phyloP scores from a whole-genome alignment of 2,329 filamentous ascomycete genomes.

The Macrophomina tecta region DNA sequence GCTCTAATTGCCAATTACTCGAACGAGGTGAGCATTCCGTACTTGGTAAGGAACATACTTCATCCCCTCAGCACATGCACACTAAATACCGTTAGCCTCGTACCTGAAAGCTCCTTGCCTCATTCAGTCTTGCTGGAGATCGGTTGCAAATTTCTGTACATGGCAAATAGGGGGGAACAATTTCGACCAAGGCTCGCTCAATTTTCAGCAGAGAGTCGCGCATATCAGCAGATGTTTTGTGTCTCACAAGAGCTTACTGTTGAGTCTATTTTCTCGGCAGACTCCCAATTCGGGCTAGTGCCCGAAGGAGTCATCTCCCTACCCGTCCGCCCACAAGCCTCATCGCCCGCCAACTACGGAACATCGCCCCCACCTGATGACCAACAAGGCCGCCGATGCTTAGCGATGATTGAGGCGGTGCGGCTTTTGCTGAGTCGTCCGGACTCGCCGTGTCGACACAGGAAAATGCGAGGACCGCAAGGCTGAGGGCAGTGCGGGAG shows the following conservation, averaged over 20 bases:
- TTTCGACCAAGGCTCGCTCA: too few relatives aligned
- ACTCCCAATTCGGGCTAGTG: neutral
- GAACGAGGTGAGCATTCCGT: too few relatives aligned
- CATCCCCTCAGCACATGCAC: too few relatives aligned
- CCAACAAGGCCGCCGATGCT: neutral
- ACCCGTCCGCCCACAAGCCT: neutral
- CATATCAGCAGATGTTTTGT: too few relatives aligned
- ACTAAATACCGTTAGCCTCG: too few relatives aligned
- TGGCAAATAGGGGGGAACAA: too few relatives aligned
- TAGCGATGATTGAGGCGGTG: neutral
- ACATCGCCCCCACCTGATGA: constrained; percentile 2
- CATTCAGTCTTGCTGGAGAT: too few relatives aligned
- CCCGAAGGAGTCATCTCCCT: neutral
- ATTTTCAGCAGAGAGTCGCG: too few relatives aligned
- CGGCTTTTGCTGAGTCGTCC: constrained; percentile 12
- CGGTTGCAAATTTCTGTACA: too few relatives aligned
- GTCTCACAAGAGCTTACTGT: neutral
- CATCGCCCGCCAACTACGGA: neutral
- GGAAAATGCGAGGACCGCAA: neutral
- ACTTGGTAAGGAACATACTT: too few relatives aligned
- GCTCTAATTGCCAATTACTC: too few relatives aligned
- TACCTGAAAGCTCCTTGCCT: too few relatives aligned
- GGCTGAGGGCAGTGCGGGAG: neutral
- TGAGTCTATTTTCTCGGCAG: neutral
- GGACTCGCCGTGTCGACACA: neutral